Evolutionary conservation across 192 early-diverging fungal species (phyloP).

Genomic region (Podochytrium sp.): DNA sequence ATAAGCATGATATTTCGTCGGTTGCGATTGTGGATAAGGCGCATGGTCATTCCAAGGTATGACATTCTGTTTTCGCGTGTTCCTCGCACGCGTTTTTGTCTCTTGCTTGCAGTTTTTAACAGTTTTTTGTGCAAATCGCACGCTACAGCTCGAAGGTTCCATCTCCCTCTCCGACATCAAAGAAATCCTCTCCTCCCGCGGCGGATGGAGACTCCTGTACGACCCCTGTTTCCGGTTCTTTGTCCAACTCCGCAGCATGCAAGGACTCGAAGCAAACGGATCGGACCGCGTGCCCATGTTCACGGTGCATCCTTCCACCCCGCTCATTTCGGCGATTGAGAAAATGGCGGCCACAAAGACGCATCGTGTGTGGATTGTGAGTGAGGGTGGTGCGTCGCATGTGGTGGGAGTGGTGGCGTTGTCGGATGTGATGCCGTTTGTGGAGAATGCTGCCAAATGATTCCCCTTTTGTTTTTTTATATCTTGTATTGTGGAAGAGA

Average conservation of each 20-base stretch:
- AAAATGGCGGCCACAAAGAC: constrained; percentile 57
- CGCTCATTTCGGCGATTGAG: constrained; percentile 52
- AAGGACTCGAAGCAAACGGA: constrained; percentile 40
- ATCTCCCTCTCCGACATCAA: constrained; percentile 58
- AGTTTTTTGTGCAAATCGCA: not conserved
- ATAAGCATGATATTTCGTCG: constrained; percentile 45
- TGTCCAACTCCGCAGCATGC: constrained; percentile 37
- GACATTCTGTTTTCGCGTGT: too few relatives aligned
- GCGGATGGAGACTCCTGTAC: constrained; percentile 49
- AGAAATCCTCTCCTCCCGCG: constrained; percentile 42
- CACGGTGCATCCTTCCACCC: constrained; percentile 48
- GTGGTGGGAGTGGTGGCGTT: constrained; percentile 52
- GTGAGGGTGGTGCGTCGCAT: constrained; percentile 33
- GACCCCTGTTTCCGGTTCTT: constrained; percentile 50
- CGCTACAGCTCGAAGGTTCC: constrained; percentile 37
- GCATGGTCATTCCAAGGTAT: constrained; percentile 9
- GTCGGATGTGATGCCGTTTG: constrained; percentile 47
- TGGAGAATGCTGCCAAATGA: constrained; percentile 2
- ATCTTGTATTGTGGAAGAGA: not conserved
- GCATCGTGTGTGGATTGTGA: constrained; percentile 57
- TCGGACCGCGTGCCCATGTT: constrained; percentile 43
- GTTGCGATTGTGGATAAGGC: constrained; percentile 53
- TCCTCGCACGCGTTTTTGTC: too few relatives aligned
- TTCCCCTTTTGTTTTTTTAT: not conserved
- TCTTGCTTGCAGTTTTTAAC: not conserved